Evolutionary conservation across 495 filamentous ascomycete genomes (phyloP), one percentile per base, ranked within the genome.

Genomic region (Cairneyella variabilis): DNA sequence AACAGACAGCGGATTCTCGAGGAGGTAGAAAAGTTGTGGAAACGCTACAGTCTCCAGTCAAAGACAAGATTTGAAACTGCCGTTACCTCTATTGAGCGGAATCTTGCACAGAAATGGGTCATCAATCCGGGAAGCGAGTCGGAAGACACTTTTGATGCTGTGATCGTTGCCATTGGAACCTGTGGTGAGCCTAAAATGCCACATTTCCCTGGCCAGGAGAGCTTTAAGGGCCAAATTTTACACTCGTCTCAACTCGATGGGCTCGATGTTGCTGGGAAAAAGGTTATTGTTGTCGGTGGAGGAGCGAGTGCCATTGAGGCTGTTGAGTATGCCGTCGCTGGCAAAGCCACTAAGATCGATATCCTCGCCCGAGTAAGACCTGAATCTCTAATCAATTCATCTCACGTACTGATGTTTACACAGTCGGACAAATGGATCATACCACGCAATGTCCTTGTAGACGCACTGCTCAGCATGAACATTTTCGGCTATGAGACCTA

Each of bases 171-270:
- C 17, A 40, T 40, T 17, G 38, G 38, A 18, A 40, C 38, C 16
- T 40, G 38, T 40, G 38, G 38, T 40, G 38, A 40, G 38, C 38
- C 38, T 10, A 40, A 40, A 16, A 40, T 40, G 38, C 38, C 38
- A 40, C 7, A 40, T 17, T 40, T 40, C 16, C 38, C 10, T 6
- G 38, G 38, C 7, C 16, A 9, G 8, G 38, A 40, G 38, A 40
- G 16, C 17, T 40, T 40, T 16, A 16, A 17, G 7, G 38, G 38
- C 38, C 7, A 17, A 40, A 40, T 40, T 17, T 16, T 40, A 10
- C 38, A 40, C 17, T 40, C 38, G 9, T 40, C 38, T 18, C 8
- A 40, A 40, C 38, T 40, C 10, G 38, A 40, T 40, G 38, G 38
- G 10, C 8, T 40, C 38, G 38, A 40, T 40, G 38, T 40, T 10